phyloP scores from a whole-genome alignment of 2,329 filamentous ascomycete genomes.

The Coniochaeta ligniaria region DNA sequence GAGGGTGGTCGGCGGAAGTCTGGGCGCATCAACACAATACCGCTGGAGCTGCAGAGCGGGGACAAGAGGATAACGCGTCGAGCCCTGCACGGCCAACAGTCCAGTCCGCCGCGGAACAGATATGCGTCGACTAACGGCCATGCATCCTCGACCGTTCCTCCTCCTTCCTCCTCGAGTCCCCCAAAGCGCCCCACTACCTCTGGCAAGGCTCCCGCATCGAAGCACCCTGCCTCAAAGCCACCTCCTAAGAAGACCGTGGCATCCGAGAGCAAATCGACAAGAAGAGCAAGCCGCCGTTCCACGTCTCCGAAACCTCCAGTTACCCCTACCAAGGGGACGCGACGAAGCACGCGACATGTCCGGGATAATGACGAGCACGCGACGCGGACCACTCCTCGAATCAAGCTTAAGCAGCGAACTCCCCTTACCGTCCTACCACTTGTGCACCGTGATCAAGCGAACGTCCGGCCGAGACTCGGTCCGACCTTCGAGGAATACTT shows the following conservation, averaged over 20 bases:
- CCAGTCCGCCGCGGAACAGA: constrained; percentile 25
- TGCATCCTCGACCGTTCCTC: constrained; percentile 7
- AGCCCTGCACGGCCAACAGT: constrained; percentile 26
- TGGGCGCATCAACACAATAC: constrained; percentile 53
- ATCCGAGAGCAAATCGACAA: constrained; percentile 14
- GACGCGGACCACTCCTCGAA: constrained; percentile 29
- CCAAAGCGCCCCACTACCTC: constrained; percentile 7
- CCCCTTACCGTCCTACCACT: constrained; percentile 42
- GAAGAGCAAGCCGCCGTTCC: background rate
- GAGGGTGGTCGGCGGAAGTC: constrained; percentile 65
- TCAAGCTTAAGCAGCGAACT: constrained; percentile 39
- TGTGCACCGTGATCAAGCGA: constrained; percentile 52
- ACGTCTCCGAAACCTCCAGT: constrained; percentile 18
- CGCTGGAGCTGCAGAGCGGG: constrained; percentile 43
- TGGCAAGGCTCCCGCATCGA: constrained; percentile 12
- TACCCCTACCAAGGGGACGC: constrained; percentile 30
- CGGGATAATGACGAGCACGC: constrained; percentile 13
- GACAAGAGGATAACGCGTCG: constrained; percentile 46
- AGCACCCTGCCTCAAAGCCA: constrained; percentile 18
- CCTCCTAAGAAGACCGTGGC: constrained; percentile 9
- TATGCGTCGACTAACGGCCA: constrained; percentile 20
- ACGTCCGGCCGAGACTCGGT: constrained; percentile 44
- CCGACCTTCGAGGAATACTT: constrained; percentile 53
- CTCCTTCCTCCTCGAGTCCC: background rate
- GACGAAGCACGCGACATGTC: constrained; percentile 32